These are phyloP conservation scores for Saraca asoca DNA, from an alignment of 331 rosid genomes.

Conservation along the genomic window DNA sequence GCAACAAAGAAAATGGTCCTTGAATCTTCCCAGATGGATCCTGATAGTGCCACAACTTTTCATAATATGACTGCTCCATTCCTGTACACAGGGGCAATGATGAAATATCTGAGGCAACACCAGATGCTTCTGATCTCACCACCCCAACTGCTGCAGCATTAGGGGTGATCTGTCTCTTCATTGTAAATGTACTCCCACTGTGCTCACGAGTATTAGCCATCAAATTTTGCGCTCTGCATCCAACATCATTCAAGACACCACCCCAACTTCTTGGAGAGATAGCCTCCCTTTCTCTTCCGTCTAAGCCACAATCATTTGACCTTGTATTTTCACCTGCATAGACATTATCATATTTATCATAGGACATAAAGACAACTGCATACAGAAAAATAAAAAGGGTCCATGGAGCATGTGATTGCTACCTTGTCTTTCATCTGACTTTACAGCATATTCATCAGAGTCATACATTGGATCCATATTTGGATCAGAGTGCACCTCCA, in stretches of 20 bases:
- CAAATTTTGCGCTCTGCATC: constrained; percentile 43
- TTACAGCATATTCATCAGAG: constrained; percentile 60
- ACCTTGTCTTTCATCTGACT: constrained; percentile 66
- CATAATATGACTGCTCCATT: constrained; percentile 51
- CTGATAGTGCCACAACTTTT: constrained; percentile 77
- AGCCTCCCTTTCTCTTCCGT: constrained; percentile 49
- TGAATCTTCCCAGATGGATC: constrained; percentile 86
- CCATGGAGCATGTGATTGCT: constrained; percentile 34
- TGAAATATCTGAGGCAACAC: constrained; percentile 48
- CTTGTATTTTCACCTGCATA: constrained; percentile 62
- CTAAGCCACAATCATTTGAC: constrained; percentile 42
- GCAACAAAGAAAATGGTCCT: constrained; percentile 79
- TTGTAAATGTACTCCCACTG: constrained; percentile 32
- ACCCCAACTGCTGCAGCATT: constrained; percentile 41
- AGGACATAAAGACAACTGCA: constrained; percentile 35
- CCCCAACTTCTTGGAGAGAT: constrained; percentile 46
- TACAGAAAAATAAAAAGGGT: constrained; percentile 27
- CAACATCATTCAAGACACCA: constrained; percentile 38
- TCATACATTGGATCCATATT: constrained; percentile 64
- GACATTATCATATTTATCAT: constrained; percentile 40
- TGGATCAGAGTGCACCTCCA: constrained; percentile 73
- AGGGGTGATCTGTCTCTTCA: constrained; percentile 35
- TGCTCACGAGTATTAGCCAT: constrained; percentile 39
- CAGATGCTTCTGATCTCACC: constrained; percentile 45
- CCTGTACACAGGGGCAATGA: constrained; percentile 43